Base-by-base conservation (phyloP, 306 rosid genomes). In the Cicer pinnatifidum region DNA sequence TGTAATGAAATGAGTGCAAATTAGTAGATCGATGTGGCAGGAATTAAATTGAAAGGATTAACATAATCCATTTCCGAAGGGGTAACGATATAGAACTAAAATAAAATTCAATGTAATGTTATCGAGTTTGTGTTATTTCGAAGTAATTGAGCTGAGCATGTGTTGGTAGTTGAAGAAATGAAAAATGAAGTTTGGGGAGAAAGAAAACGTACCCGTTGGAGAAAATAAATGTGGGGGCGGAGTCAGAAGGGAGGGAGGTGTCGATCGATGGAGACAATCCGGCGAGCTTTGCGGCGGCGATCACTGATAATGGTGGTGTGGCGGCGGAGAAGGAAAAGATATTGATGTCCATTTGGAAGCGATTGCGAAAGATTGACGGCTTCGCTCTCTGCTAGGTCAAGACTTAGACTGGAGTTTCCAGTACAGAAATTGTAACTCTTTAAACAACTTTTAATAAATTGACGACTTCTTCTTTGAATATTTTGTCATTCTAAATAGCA, bases 231-330 rank as follows among this genome's bases (percentile, higher is more conserved):
- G 78, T 17, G 4, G 94, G 90, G 64, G 83, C 38, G 56, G 92
- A 86, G 19, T 82, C 90, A 0, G 97, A 62, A 62, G 90, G 43
- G 8, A 78, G 86, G 16, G 95, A 88, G 45, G 89, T 5, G 17
- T 89, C 92, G 9, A 76, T 41, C 16, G 87, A 73, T 6, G 73
- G 79, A 37, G 89, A 47, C 23, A 89, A 11, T 2, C 87, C 88
- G 48, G 91, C 87, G 50, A 94, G 68, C 79, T 84, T 94, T 12
- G 91, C 85, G 6, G 97, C 95, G 46, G 84, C 87, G 40, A 94
- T 82, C 16, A 88, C 87, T 15, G 96, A 67, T 17, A 91, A 76
- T 9, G 98, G 97, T 11, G 97, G 95, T 52, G 67, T 41, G 33
- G 88, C 78, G 3, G 90, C 86, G 54, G 92, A 43, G 73, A 91